These are phyloP conservation scores for Chalciporus sp. DNA, from an alignment of 1,284 basidiomycete species.

Conservation along the genomic window DNA sequence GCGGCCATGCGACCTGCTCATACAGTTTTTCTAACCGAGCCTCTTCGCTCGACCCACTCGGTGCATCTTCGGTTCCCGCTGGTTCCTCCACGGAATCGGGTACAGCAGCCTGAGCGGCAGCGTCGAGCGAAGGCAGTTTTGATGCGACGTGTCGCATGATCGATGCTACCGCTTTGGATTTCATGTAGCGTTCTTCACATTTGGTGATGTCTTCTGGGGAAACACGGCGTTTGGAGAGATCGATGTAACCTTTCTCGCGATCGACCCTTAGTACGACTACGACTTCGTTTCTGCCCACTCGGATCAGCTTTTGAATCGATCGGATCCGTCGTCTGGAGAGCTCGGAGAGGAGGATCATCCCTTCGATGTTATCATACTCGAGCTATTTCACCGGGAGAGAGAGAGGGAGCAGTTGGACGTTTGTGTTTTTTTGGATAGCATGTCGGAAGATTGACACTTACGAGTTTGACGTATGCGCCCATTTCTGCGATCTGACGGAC, in stretches of 20 bases:
- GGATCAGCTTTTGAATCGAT: constrained; percentile 97
- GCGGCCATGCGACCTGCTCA: constrained; percentile 91
- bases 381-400: constrained; percentile 54
- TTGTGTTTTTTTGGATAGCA: not conserved
- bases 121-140: constrained; percentile 64
- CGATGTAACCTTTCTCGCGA: constrained; percentile 99
- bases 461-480: constrained; percentile 99
- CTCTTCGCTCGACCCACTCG: constrained; percentile 61
- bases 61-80: constrained; percentile 34
- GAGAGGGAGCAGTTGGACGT: not conserved
- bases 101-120: constrained; percentile 24
- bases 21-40: constrained; percentile 83
- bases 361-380: constrained; percentile 99
- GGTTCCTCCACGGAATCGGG: constrained; percentile 18
- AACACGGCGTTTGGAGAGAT: constrained; percentile 98
- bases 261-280: constrained; percentile 98
- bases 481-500: constrained; percentile 99
- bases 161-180: constrained; percentile 93
- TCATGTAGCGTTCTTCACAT: constrained; percentile 98
- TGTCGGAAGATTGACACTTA: constrained; percentile 45
- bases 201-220: constrained; percentile 98
- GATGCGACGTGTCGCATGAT: constrained; percentile 95
- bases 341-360: constrained; percentile 98
- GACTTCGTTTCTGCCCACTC: constrained; percentile 97
- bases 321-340: constrained; percentile 95